Percentiles rank a stretch among this genome's conserved stretches.
Conservation (phyloP, 257 asterid species). For the Voacanga thouarsii region DNA sequence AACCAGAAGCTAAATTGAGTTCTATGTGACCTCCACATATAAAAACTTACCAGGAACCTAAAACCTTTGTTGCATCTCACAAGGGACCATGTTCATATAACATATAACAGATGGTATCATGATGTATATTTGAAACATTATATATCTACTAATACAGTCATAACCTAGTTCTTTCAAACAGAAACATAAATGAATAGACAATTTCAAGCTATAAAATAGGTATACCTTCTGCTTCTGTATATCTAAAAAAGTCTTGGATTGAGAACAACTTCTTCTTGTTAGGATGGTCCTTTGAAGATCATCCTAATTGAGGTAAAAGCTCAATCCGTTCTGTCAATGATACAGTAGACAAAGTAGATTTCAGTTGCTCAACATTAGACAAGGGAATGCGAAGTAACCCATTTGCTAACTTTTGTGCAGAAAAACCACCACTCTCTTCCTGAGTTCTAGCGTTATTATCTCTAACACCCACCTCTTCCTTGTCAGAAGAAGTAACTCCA, state of each 20-base stretch:
- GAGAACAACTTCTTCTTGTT: slow-evolving; percentile 93
- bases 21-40: neutral
- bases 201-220: slow-evolving; percentile 4
- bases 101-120: neutral
- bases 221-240: slow-evolving; percentile 97
- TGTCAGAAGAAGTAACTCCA: slow-evolving; percentile 55
- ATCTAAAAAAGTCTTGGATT: slow-evolving; percentile 95
- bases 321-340: slow-evolving; percentile 83
- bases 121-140: neutral
- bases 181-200: neutral
- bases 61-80: neutral
- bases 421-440: slow-evolving; percentile 59
- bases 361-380: slow-evolving; percentile 90
- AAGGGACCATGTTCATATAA: neutral
- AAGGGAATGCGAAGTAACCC: slow-evolving; percentile 88
- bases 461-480: slow-evolving; percentile 52
- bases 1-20: neutral
- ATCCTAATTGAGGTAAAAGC: slow-evolving; percentile 82
- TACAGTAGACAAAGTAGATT: slow-evolving; percentile 76
- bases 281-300: slow-evolving; percentile 84
- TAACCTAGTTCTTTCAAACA: neutral
- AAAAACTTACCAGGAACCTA: neutral
- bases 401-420: slow-evolving; percentile 55
- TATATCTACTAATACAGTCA: neutral
- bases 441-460: slow-evolving; percentile 42